Conservation (phyloP, 805 yeast genomes). For the Spathaspora arborariae region DNA sequence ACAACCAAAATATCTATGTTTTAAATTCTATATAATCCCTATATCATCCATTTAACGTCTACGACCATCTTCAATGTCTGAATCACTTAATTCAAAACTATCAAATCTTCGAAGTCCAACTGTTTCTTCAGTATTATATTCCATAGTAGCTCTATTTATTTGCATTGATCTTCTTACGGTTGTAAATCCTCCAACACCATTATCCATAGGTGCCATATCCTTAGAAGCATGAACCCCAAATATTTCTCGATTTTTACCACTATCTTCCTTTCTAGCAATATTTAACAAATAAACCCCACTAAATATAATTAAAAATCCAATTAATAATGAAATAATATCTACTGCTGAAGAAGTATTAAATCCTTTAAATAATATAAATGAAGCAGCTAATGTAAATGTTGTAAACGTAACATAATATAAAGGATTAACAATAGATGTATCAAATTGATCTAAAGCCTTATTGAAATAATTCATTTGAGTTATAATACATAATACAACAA, state of each 20-base stretch:
- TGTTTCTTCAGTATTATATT: constrained; percentile 40
- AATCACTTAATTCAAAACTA: constrained; percentile 44
- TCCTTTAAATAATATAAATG: constrained; percentile 81
- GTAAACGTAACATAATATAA: constrained; percentile 89
- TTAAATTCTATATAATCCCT: too few relatives aligned
- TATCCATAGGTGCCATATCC: constrained; percentile 68
- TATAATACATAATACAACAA: constrained; percentile 75
- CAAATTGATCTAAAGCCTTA: constrained; percentile 90
- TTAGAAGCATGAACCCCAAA: constrained; percentile 52
- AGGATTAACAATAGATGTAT: constrained; percentile 89
- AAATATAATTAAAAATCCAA: constrained; percentile 84
- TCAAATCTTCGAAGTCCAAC: constrained; percentile 59
- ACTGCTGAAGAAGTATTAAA: constrained; percentile 80
- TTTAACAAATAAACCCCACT: constrained; percentile 83
- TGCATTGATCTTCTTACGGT: constrained; percentile 79
- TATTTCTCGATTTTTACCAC: constrained; percentile 52
- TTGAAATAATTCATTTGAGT: constrained; percentile 94
- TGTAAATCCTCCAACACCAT: constrained; percentile 68
- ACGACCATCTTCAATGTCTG: not conserved
- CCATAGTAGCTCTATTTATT: constrained; percentile 38
- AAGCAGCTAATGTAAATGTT: constrained; percentile 80
- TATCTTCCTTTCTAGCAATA: constrained; percentile 64
- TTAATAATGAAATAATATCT: constrained; percentile 73
- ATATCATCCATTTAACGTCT: not conserved
- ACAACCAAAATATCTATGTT: too few relatives aligned